phyloP scores from a whole-genome alignment of 2,329 filamentous ascomycete genomes.

The Colletotrichum gloeosporioides region DNA sequence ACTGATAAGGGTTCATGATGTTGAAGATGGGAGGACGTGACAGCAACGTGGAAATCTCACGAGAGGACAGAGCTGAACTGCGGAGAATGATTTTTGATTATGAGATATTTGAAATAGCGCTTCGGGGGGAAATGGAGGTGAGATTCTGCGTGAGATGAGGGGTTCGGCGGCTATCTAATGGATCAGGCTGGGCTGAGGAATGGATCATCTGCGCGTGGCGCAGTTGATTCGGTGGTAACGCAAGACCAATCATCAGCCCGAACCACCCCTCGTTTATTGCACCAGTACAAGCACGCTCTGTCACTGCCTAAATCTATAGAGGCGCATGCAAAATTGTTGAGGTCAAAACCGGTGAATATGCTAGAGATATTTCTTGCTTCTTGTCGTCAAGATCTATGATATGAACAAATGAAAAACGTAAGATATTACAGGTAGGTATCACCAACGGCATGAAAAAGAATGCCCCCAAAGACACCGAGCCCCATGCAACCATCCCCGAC shows the following conservation, averaged over 20 bases:
- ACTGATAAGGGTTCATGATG: background rate
- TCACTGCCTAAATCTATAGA: accelerated
- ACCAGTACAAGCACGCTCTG: background rate
- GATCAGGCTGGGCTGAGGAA: background rate
- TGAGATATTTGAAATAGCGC: accelerated
- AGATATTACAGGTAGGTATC: conserved; percentile 19
- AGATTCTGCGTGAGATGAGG: background rate
- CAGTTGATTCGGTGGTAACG: background rate
- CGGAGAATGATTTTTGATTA: accelerated
- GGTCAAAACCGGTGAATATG: background rate
- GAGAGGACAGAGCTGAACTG: accelerated
- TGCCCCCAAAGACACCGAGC: conserved; percentile 6
- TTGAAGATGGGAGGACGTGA: accelerated
- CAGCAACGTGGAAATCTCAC: accelerated
- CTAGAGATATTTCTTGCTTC: accelerated
- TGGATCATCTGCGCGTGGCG: background rate
- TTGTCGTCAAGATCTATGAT: background rate
- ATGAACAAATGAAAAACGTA: conserved; percentile 2
- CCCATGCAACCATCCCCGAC: conserved; percentile 7
- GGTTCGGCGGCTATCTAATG: background rate
- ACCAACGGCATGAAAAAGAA: conserved; percentile 1
- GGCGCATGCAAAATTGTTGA: background rate
- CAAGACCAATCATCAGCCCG: background rate
- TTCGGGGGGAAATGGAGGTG: background rate
- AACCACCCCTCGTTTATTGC: background rate